Percentiles rank a stretch among this genome's conserved stretches.
phyloP scores from a whole-genome alignment of 768 basidiomycete genomes.

The Serendipita sp. region DNA sequence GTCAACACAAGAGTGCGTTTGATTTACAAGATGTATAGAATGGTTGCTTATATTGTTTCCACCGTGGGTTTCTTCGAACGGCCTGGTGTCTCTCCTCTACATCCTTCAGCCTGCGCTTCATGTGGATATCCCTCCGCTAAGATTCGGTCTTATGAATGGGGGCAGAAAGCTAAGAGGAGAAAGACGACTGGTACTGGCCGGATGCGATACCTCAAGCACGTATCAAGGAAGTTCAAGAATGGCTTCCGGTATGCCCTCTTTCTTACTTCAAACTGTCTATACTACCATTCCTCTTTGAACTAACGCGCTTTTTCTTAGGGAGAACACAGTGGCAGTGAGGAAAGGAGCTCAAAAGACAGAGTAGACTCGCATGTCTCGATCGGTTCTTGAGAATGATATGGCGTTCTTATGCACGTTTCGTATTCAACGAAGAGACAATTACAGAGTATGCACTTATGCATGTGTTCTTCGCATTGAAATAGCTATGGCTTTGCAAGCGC shows the following conservation, averaged over 20 bases:
- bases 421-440: no score
- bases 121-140: conserved; percentile 96
- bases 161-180: conserved; percentile 97
- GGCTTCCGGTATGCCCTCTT: conserved; percentile 59
- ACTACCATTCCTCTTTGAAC: not conserved
- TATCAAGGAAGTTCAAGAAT: conserved; percentile 95
- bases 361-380: conserved; percentile 21
- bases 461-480: no score
- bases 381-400: not conserved
- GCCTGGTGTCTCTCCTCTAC: not conserved
- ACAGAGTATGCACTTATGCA: no score
- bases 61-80: not conserved
- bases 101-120: conserved; percentile 62
- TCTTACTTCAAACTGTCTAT: not conserved
- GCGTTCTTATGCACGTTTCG: not conserved
- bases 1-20: conserved; percentile 86
- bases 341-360: conserved; percentile 41
- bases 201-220: conserved; percentile 84
- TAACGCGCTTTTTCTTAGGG: conserved; percentile 29
- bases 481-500: no score
- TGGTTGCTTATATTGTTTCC: no score
- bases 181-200: conserved; percentile 98
- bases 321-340: conserved; percentile 86
- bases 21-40: no score
- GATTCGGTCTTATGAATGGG: conserved; percentile 94